phyloP scores from a whole-genome alignment of 805 yeast genomes.

The Brettanomyces sp. region DNA sequence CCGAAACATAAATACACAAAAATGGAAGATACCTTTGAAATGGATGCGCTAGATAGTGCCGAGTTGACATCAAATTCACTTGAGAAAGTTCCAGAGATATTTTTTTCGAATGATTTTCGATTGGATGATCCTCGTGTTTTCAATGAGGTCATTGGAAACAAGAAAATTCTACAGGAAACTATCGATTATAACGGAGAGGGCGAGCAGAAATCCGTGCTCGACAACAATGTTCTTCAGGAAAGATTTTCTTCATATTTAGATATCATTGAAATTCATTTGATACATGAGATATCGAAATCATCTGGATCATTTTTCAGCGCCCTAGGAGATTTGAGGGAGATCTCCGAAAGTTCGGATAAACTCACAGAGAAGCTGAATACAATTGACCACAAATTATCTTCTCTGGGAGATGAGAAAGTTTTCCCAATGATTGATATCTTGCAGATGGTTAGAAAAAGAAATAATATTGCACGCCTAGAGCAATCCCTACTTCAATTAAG shows the following conservation, averaged over 20 bases:
- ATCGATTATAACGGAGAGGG: conserved; percentile 23
- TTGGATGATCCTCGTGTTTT: conserved; percentile 85
- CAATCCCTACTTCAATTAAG: conserved; percentile 49
- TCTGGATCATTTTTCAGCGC: conserved; percentile 82
- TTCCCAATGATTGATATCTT: conserved; percentile 41
- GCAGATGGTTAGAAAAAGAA: conserved; percentile 39
- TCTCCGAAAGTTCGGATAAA: conserved; percentile 43
- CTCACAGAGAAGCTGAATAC: conserved; percentile 39
- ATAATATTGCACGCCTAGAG: conserved; percentile 55
- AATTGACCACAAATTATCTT: conserved; percentile 36
- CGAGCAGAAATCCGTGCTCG: conserved; percentile 31
- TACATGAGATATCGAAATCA: conserved; percentile 74
- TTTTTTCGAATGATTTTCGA: conserved; percentile 57
- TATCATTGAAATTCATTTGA: conserved; percentile 70
- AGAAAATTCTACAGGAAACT: conserved; percentile 28
- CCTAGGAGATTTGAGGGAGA: conserved; percentile 62
- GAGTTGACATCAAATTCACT: conserved; percentile 18
- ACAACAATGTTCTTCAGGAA: conserved; percentile 59
- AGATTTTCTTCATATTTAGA: conserved; percentile 77
- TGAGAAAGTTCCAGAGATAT: conserved; percentile 57
- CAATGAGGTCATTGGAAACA: conserved; percentile 58
- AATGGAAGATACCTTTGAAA: no score
- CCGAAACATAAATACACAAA: no score
- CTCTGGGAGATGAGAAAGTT: conserved; percentile 41
- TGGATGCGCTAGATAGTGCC: no score